Evolutionary conservation across 495 filamentous ascomycete species (phyloP).

Genomic region (Neurospora sp.): DNA sequence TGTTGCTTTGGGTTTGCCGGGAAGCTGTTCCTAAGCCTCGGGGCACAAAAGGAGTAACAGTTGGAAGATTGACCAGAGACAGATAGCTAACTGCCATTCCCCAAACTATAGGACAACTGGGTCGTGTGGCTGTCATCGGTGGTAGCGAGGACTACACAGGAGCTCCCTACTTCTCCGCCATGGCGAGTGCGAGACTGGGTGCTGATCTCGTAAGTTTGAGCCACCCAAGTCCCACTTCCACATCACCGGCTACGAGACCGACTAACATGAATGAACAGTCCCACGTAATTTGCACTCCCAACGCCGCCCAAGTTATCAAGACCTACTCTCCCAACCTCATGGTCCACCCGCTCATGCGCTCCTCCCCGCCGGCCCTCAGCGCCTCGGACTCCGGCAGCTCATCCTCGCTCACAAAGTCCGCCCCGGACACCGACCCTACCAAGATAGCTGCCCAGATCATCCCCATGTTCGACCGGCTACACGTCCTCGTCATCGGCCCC

Average conservation of each 20-base stretch:
- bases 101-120: slow-evolving; percentile 62
- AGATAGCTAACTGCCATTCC: slow-evolving; percentile 5
- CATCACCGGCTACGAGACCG: not conserved
- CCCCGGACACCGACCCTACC: slow-evolving; percentile 39
- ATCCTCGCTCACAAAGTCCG: slow-evolving; percentile 28
- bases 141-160: slow-evolving; percentile 95
- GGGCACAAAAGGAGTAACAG: not conserved
- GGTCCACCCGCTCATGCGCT: slow-evolving; percentile 94
- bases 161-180: slow-evolving; percentile 95
- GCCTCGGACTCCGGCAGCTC: slow-evolving; percentile 22
- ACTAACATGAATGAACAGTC: slow-evolving; percentile 42
- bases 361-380: slow-evolving; percentile 41
- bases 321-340: slow-evolving; percentile 96
- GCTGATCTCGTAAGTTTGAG: slow-evolving; percentile 61
- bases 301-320: slow-evolving; percentile 85
- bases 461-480: slow-evolving; percentile 71
- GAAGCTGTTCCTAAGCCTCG: not conserved
- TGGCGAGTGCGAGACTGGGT: slow-evolving; percentile 82
- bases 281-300: slow-evolving; percentile 91
- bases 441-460: slow-evolving; percentile 61
- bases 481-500: slow-evolving; percentile 89
- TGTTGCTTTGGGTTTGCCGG: not conserved
- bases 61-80: not conserved
- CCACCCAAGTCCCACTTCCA: not conserved
- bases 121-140: slow-evolving; percentile 86